Percentiles rank a stretch among this genome's conserved stretches.
Conservation (phyloP, 345 rosid genomes). For the Salix koriyanagi region DNA sequence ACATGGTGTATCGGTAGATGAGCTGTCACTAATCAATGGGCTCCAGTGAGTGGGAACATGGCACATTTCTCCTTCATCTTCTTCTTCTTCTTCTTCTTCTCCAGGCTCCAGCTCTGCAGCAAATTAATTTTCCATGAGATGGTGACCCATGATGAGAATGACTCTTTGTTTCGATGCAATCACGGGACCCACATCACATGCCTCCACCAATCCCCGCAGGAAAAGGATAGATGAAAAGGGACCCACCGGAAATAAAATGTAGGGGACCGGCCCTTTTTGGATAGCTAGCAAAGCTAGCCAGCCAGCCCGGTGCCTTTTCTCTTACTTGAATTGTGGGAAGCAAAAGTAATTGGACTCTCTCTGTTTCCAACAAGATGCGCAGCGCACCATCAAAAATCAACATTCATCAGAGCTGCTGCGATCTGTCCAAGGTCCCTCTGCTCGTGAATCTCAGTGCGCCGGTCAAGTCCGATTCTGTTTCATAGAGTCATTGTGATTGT, state of each 20-base stretch:
- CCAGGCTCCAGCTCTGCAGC: slow-evolving; percentile 11
- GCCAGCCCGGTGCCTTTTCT: neutral
- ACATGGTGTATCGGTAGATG: neutral
- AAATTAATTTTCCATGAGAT: slow-evolving; percentile 19
- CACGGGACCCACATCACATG: slow-evolving; percentile 49
- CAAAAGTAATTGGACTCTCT: slow-evolving; percentile 15
- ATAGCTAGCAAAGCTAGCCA: neutral
- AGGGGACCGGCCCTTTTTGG: slow-evolving; percentile 17
- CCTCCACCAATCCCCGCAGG: slow-evolving; percentile 33
- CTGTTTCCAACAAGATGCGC: slow-evolving; percentile 9
- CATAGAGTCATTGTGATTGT: too few relatives aligned
- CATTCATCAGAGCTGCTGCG: too few relatives aligned
- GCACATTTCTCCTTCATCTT: slow-evolving; percentile 1
- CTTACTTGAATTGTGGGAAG: neutral
- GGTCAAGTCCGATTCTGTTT: too few relatives aligned
- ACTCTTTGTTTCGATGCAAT: slow-evolving; percentile 11
- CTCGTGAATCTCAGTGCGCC: neutral
- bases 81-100: neutral
- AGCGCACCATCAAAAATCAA: neutral
- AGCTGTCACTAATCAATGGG: slow-evolving; percentile 14
- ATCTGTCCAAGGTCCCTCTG: too few relatives aligned
- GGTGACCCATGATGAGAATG: slow-evolving; percentile 23
- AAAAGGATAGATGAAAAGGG: slow-evolving; percentile 9
- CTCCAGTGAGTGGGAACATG: neutral
- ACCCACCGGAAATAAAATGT: slow-evolving; percentile 7